Evolutionary conservation across 2,329 filamentous ascomycete genomes (phyloP).

Genomic region (Talaromyces sp.): DNA sequence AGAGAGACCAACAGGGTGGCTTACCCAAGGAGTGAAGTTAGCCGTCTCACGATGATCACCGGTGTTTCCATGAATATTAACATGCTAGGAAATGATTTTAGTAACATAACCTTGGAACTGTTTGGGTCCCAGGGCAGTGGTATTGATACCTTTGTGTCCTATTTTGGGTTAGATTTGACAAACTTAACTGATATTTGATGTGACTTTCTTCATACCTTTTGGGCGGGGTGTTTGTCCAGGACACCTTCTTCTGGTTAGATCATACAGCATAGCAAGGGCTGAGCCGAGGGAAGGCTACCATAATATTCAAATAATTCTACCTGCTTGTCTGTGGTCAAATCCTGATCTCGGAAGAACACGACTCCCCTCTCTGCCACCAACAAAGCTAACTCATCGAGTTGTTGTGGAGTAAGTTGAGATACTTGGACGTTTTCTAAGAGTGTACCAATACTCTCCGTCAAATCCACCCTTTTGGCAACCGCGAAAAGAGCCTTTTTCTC

Average conservation of each 20-base stretch:
- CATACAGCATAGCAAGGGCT: not conserved
- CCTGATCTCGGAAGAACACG: slow-evolving; percentile 11
- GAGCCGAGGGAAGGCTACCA: not conserved
- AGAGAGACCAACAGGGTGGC: not conserved
- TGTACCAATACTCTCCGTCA: slow-evolving; percentile 10
- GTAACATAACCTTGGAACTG: too few relatives aligned
- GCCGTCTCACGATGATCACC: too few relatives aligned
- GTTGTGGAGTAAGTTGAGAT: slow-evolving; percentile 2
- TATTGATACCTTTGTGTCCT: too few relatives aligned
- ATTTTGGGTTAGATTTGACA: too few relatives aligned
- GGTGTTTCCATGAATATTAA: too few relatives aligned
- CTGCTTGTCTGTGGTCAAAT: slow-evolving; percentile 5
- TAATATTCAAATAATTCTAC: slow-evolving; percentile 11
- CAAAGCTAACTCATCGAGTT: slow-evolving; percentile 8
- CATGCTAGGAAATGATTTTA: too few relatives aligned
- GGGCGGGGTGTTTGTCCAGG: too few relatives aligned
- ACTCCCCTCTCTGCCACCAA: slow-evolving; percentile 13
- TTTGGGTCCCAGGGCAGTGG: too few relatives aligned
- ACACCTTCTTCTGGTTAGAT: not conserved
- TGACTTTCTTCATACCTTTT: too few relatives aligned
- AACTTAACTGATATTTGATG: too few relatives aligned
- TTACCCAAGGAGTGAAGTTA: too few relatives aligned
- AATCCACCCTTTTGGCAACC: not conserved
- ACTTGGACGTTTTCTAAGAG: slow-evolving; percentile 6
- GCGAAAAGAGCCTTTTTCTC: not conserved